phyloP scores from a whole-genome alignment of 1,284 basidiomycete genomes.

The Peniophora sp. region DNA sequence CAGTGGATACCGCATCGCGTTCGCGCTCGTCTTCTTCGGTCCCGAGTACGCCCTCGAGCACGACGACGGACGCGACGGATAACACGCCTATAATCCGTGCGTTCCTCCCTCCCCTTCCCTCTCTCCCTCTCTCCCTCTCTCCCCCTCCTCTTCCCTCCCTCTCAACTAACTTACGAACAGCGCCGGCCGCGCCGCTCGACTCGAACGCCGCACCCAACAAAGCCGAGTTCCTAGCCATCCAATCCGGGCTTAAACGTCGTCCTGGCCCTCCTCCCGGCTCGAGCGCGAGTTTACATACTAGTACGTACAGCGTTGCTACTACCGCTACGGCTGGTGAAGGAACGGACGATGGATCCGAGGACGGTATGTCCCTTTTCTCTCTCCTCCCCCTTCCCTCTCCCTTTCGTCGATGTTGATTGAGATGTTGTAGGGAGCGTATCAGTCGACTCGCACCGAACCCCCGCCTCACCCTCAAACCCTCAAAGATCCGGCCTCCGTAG shows the following conservation, averaged over 20 bases:
- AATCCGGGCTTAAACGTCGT: neutral
- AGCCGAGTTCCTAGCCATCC: neutral
- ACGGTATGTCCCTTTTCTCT: neutral
- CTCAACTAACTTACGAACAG: conserved; percentile 2
- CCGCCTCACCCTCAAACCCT: neutral
- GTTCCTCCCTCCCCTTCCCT: neutral
- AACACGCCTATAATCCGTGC: neutral
- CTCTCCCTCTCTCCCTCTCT: neutral
- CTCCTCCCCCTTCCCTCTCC: neutral
- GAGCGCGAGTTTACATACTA: neutral
- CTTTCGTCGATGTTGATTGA: neutral
- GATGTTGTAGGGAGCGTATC: neutral
- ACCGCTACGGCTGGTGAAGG: neutral
- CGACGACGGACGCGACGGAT: neutral
- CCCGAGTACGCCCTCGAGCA: neutral
- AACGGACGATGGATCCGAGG: neutral
- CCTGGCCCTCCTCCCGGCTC: neutral
- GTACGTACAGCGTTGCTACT: neutral
- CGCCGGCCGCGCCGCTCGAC: neutral
- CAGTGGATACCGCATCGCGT: no score
- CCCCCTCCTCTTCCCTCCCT: neutral
- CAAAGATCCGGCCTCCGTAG: neutral
- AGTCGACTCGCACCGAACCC: neutral
- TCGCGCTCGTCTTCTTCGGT: no score
- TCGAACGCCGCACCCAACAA: neutral